Conservation (phyloP, 1,139 yeast genomes). For the Nakaseomyces sp. region DNA sequence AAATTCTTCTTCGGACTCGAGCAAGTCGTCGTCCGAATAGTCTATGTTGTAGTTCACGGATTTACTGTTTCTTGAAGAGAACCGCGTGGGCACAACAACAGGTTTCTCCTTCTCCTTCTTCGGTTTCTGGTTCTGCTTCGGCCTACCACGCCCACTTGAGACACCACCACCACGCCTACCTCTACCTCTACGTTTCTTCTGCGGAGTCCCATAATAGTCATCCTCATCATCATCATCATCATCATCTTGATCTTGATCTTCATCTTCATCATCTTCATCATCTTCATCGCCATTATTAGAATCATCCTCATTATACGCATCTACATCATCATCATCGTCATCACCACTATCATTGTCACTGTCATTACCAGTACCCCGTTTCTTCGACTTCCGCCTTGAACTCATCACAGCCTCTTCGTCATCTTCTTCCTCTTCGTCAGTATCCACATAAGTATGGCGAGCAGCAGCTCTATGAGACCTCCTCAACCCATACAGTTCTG, state of each 20-base stretch:
- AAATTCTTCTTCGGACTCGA: constrained; percentile 44
- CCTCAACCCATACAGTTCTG: constrained; percentile 87
- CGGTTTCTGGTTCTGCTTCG: not conserved
- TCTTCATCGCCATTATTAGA: constrained; percentile 19
- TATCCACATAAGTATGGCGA: constrained; percentile 31
- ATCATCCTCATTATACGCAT: constrained; percentile 15
- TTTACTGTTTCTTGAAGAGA: constrained; percentile 65
- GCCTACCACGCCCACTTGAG: not conserved
- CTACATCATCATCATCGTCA: constrained; percentile 21
- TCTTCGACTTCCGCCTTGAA: constrained; percentile 12
- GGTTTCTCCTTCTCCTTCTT: constrained; percentile 19
- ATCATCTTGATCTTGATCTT: constrained; percentile 12
- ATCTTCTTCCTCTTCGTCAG: constrained; percentile 32
- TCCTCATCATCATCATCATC: constrained; percentile 28
- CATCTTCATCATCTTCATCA: constrained; percentile 29
- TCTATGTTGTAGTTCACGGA: constrained; percentile 73
- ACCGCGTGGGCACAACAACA: constrained; percentile 40
- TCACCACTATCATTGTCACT: constrained; percentile 13
- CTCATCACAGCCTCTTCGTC: constrained; percentile 29
- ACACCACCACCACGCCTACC: constrained; percentile 8
- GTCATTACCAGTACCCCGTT: constrained; percentile 12
- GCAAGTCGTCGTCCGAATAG: constrained; percentile 55
- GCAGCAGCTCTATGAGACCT: constrained; percentile 67
- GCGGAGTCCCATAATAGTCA: constrained; percentile 29
- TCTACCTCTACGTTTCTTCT: constrained; percentile 18